These are phyloP conservation scores for Taxawa tesnikishii DNA, from an alignment of 2,329 filamentous ascomycete genomes.

Conservation along the genomic window DNA sequence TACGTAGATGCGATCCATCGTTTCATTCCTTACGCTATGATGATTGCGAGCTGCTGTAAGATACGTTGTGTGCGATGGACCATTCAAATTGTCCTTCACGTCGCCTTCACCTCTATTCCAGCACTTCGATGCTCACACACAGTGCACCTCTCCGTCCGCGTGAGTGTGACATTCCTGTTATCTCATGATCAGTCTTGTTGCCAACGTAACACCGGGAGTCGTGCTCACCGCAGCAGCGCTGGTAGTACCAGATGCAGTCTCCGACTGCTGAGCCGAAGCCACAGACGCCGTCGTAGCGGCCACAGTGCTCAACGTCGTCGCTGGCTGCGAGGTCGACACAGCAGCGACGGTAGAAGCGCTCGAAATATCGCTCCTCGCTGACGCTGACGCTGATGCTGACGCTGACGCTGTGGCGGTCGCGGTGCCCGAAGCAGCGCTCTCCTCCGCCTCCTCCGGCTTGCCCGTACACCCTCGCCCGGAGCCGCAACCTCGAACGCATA, in stretches of 20 bases:
- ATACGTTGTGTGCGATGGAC: too few relatives aligned
- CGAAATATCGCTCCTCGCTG: too few relatives aligned
- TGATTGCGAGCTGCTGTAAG: too few relatives aligned
- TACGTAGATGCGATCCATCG: too few relatives aligned
- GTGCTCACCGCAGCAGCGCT: conserved; percentile 54
- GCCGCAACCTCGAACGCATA: conserved; percentile 54
- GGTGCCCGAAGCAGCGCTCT: conserved; percentile 3
- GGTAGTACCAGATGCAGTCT: conserved; percentile 66
- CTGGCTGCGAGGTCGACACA: conserved; percentile 5
- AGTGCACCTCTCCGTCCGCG: conserved; percentile 14
- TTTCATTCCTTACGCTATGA: too few relatives aligned
- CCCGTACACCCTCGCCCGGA: conserved; percentile 52
- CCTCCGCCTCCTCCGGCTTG: conserved; percentile 13
- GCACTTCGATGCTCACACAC: conserved; percentile 10
- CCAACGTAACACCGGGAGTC: conserved; percentile 69
- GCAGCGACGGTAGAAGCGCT: conserved; percentile 3
- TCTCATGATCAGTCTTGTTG: conserved; percentile 46
- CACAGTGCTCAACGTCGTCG: too few relatives aligned
- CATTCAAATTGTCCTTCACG: too few relatives aligned
- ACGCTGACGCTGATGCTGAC: conserved; percentile 5
- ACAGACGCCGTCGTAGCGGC: conserved; percentile 6
- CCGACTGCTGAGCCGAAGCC: conserved; percentile 5
- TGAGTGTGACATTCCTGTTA: conserved; percentile 19
- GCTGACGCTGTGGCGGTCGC: conserved; percentile 8
- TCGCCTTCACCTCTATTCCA: too few relatives aligned